phyloP scores from a whole-genome alignment of 495 filamentous ascomycete genomes.

The Penicillium dipodomyicola region DNA sequence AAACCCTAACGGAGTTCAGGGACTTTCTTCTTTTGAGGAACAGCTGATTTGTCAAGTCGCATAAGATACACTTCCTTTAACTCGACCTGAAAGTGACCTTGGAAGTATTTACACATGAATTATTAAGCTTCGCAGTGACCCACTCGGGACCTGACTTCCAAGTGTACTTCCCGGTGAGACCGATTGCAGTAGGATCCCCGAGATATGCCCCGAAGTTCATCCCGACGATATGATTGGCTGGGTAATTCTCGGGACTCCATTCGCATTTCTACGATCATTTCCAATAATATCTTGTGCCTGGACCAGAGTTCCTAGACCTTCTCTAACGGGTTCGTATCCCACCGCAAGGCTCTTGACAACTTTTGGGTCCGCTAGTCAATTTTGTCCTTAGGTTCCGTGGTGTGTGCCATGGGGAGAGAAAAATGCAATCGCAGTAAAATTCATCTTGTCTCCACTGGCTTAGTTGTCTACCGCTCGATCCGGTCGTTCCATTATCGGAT shows the following conservation, averaged over 20 bases:
- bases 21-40: neutral
- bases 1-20: neutral
- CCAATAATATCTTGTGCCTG: conserved; percentile 7
- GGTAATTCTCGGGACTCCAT: neutral
- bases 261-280: neutral
- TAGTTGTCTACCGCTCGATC: neutral
- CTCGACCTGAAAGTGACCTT: neutral
- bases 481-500: neutral
- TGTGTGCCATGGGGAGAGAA: neutral
- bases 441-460: neutral
- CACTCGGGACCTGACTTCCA: neutral
- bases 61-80: neutral
- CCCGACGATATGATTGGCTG: conserved; percentile 1
- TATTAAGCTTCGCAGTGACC: neutral
- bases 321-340: neutral
- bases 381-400: neutral
- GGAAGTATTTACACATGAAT: no score
- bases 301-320: neutral
- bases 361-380: neutral
- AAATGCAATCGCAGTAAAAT: neutral
- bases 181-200: neutral
- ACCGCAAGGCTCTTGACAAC: neutral
- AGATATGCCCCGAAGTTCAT: conserved; percentile 2
- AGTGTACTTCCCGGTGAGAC: conserved; percentile 4
- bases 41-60: neutral